Base-by-base conservation (phyloP, 345 rosid genomes). In the Salix suchowensis region DNA sequence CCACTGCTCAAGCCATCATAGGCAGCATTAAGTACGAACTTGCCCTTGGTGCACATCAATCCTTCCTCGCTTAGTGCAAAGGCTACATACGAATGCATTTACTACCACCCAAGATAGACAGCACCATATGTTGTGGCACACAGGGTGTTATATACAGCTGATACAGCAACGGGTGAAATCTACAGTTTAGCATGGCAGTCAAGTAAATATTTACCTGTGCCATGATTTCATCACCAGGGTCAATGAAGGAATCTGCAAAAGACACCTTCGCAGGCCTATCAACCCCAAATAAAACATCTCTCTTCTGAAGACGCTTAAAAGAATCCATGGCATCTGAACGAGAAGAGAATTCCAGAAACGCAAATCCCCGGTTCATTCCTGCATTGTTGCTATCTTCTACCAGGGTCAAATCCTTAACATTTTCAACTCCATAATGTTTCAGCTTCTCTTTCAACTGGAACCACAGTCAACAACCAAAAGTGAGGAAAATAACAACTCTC, bases 321-420 rank as follows among this genome's bases (percentile, higher is more conserved):
- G 93, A 97, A 82, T 92, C 97, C 97, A 88, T 90, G 23, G 98
- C 95, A 73, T 96, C 98, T 61, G 95, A 88, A 76, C 93, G 99
- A 81, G 95, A 91, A 71, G 94, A 85, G 81, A 96, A 93, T 76
- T 96, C 98, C 88, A 96, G 74, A 84, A 96, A 96, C 15, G 98
- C 99, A 89, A 91, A 96, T n/a, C 99, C 99, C 72, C 98, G 84
- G 81, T 96, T 96, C 95, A 89, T 88, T 82, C 94, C 97, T 67
- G 75, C 88, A 44, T 86, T 89, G 92, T 92, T 91, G 80, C 83
- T 87, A 83, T 96, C 99, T 82, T 93, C 99, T 60, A 96, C 99
- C 87, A 96, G 85, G 24, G 97, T 87, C 84, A 96, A 79, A 65
- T 91, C 99, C 75, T 96, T 97, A 87, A 91, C 87, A 87, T 86